Evolutionary conservation across 768 basidiomycete genomes (phyloP), one percentile per base, ranked within the genome.

Genomic region (Ramaria sp.): DNA sequence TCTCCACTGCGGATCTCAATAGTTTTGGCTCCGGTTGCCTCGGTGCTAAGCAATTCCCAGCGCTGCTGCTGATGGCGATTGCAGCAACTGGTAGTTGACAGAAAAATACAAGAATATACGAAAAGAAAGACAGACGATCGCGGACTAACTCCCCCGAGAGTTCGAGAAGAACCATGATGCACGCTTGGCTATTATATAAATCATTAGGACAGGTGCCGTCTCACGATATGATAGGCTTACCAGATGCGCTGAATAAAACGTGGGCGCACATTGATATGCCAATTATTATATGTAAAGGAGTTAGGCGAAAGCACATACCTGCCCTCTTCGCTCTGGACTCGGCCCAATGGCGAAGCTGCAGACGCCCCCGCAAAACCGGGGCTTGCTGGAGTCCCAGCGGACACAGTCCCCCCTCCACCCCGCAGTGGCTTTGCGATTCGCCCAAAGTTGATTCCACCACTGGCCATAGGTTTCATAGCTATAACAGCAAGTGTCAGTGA

Each of bases 351-450:
- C 75, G 30, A 79, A 74, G 48, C 78, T 70, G n/a, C 72, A 70
- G 31, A 75, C 71, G 71, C 60, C 53, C 74, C 70, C 57, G 71
- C 64, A 60, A 78, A 72, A 50, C 71, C 64, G 42, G 73, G 66
- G 45, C 68, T 69, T 20, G 78, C 65, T 38, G 72, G 64, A 49
- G 71, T 70, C 19, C 73, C 72, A 39, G 74, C 74, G 34, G 68
- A 67, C 6, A 67, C 71, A 13, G 57, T 61, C 9, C 92, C 92
- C 43, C 95, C 94, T 20, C 91, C 92, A 13, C 95, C 96, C 62
- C 95, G 80, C 56, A 99, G 74, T 27, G 96, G 96, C 72, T 98
- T 98, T 34, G 95, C 95, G 61, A 99, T 97, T 41, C 95, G 82
- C 43, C 94, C 93, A 72, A 94, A 92, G 69, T 77, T 86, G 65